A percentile compares a stretch with the other conserved stretches of the same genome.
phyloP scores from a whole-genome alignment of 139 green algal species.

The Haematococcus lacustris region DNA sequence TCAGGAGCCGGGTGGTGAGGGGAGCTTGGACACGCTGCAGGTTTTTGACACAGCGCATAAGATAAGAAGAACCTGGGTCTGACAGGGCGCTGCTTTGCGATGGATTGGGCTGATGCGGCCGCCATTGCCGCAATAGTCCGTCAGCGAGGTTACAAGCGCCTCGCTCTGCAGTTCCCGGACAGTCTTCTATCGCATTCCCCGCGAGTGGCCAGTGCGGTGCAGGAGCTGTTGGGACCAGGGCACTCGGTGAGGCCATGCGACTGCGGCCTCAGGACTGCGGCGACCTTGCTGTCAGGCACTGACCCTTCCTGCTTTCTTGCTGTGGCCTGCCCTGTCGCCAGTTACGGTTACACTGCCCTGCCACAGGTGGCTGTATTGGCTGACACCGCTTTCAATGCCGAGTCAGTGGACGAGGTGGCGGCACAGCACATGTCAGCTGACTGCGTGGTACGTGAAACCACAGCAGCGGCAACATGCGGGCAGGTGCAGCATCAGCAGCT shows the following conservation, averaged over 20 bases:
- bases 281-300: not conserved
- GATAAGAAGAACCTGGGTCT: too few relatives aligned
- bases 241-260: conserved; percentile 2
- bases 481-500: not conserved
- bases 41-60: too few relatives aligned
- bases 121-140: too few relatives aligned
- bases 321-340: not conserved
- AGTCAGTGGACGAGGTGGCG: conserved; percentile 78
- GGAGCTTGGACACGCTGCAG: too few relatives aligned
- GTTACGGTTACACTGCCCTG: not conserved
- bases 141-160: conserved; percentile 26
- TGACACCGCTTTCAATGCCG: conserved; percentile 77
- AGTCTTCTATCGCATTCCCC: conserved; percentile 42
- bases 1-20: too few relatives aligned
- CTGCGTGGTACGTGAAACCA: conserved; percentile 59
- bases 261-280: not conserved
- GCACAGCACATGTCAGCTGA: conserved; percentile 66
- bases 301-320: not conserved
- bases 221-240: conserved; percentile 9
- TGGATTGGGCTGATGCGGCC: too few relatives aligned
- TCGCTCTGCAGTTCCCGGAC: conserved; percentile 76
- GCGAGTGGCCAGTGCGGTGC: conserved; percentile 22
- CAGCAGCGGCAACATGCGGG: too few relatives aligned
- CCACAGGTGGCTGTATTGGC: conserved; percentile 66
- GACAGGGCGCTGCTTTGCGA: too few relatives aligned